Evolutionary conservation across 1,139 yeast species (phyloP), one percentile per base, ranked within the genome.

Genomic region (Debaryomyces nepalensis): DNA sequence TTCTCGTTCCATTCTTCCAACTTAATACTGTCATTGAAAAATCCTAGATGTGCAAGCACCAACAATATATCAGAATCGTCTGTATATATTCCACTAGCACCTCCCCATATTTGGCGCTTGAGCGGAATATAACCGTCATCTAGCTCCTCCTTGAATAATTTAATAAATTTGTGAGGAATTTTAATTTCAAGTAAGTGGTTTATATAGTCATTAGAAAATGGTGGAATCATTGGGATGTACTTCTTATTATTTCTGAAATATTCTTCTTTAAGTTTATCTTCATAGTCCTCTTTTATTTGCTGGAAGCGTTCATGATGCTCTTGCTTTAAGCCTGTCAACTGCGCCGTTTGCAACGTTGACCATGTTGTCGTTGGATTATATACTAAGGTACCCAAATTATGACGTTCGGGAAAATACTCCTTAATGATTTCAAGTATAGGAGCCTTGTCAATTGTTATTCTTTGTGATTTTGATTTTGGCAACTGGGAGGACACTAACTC

Each of bases 51-150:
- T 47, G 81, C 77, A 45, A 91, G 66, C 0, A 84, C 86, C 2
- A 87, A 74, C 32, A 93, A 75, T 3, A 91, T 68, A 59, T 93
- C 96, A 1, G 96, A 86, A 63, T 93, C 99, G 61, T 93, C 98
- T 1, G 97, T 87, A 62, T 91, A 93, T 2, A 93, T 71, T 1
- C 76, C 77, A 24, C 69, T 57, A 40, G 85, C 90, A 0, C 96
- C 88, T 2, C 99, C 99, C 98, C 98, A 93, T 1, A 90, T 57
- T 42, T 79, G 78, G 32, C 96, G 68, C 46, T 77, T 72, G 29
- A 50, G 38, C 14, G 50, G 42, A 12, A 58, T 58, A 11, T 71
- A 66, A 27, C 72, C 68, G 21, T 64, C 64, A 43, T 75, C 59
- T 57, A 58, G 43, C 9, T 52, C 49, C n/a, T 55, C 56, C 41